phyloP scores from a whole-genome alignment of 495 filamentous ascomycete genomes.

The Staphylotrichum longicolle region DNA sequence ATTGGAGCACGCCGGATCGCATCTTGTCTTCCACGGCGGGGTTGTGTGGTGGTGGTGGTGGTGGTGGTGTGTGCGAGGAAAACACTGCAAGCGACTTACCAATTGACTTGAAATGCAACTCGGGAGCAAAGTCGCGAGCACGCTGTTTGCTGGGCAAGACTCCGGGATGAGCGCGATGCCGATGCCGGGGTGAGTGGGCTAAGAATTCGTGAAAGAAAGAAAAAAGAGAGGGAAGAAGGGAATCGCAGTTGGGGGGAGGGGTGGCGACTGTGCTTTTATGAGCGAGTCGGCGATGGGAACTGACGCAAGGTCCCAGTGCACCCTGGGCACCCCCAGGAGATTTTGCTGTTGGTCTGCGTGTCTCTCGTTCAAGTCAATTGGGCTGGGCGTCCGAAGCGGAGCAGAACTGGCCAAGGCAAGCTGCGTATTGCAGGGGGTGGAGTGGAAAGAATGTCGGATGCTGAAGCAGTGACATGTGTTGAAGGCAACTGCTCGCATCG shows the following conservation, averaged over 20 bases:
- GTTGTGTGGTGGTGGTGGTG: background rate
- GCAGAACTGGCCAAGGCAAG: slow-evolving; percentile 19
- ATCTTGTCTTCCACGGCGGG: slow-evolving; percentile 21
- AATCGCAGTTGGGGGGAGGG: slow-evolving; percentile 16
- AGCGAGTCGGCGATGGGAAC: slow-evolving; percentile 13
- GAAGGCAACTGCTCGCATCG: too few species aligned
- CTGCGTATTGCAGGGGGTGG: slow-evolving; percentile 17
- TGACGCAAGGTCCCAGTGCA: slow-evolving; percentile 17
- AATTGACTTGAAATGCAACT: slow-evolving; percentile 25
- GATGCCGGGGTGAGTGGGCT: slow-evolving; percentile 18
- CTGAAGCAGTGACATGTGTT: slow-evolving; percentile 14
- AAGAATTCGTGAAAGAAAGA: slow-evolving; percentile 29
- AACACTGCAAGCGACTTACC: slow-evolving; percentile 28
- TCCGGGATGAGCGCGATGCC: slow-evolving; percentile 20
- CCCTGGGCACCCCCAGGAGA: slow-evolving; percentile 6
- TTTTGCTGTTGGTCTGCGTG: slow-evolving; percentile 23
- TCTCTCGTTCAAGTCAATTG: slow-evolving; percentile 27
- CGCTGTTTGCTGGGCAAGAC: slow-evolving; percentile 19
- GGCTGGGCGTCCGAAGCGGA: slow-evolving; percentile 29
- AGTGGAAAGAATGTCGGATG: slow-evolving; percentile 14
- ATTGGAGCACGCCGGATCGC: slow-evolving; percentile 10
- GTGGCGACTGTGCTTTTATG: slow-evolving; percentile 31
- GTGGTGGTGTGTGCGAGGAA: background rate
- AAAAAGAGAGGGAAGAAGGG: slow-evolving; percentile 17
- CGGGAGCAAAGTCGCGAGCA: slow-evolving; percentile 18